Evolutionary conservation across 2,329 filamentous ascomycete species (phyloP).

Genomic region (Colletotrichum costaricense): DNA sequence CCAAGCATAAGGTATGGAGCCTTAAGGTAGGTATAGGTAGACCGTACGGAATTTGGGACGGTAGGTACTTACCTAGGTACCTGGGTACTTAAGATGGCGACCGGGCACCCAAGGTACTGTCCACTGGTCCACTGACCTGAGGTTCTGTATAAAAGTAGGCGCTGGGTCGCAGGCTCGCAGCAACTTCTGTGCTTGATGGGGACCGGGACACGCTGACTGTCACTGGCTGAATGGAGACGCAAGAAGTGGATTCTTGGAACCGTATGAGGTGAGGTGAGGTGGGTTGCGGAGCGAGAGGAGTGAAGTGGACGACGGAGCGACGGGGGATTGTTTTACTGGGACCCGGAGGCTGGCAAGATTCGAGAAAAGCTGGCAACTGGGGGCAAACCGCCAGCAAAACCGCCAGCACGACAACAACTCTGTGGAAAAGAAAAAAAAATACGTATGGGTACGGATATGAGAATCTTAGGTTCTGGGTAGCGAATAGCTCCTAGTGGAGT

Average conservation of each 20-base stretch:
- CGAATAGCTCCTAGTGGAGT: background rate
- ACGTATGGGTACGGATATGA: too few relatives aligned
- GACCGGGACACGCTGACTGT: background rate
- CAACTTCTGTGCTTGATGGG: constrained; percentile 7
- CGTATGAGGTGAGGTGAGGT: constrained; percentile 2
- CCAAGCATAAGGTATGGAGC: constrained; percentile 7
- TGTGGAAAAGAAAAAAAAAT: background rate
- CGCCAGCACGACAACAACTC: background rate
- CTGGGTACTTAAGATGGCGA: background rate
- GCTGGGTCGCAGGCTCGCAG: background rate
- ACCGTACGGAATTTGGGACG: background rate
- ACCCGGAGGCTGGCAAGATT: background rate
- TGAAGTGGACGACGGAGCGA: background rate
- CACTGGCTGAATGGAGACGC: constrained; percentile 9
- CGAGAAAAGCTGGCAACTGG: background rate
- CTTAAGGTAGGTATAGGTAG: background rate
- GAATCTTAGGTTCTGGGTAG: too few relatives aligned
- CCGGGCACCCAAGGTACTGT: background rate
- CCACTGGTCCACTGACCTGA: background rate
- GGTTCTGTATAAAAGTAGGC: background rate
- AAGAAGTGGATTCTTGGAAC: background rate
- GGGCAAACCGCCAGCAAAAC: background rate
- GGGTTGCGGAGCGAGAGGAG: background rate
- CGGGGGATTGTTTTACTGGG: constrained; percentile 1
- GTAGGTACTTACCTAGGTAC: background rate